Base-by-base conservation (phyloP, 2,329 filamentous ascomycete genomes). In the Raffaelea albimanens region DNA sequence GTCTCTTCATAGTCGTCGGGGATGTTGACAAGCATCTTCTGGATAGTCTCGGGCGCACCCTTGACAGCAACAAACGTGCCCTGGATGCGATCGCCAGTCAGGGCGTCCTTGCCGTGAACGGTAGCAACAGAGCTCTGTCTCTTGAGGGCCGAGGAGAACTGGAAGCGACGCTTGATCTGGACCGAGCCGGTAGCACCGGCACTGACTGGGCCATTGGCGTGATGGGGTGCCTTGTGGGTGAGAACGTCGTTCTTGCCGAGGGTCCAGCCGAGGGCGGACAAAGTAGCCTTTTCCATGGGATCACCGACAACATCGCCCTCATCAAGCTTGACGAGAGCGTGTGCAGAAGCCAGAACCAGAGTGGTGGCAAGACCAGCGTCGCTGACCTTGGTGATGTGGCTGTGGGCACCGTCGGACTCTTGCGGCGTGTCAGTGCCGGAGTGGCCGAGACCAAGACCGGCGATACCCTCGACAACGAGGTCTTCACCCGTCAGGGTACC, bases 221-320 rank as follows among this genome's bases (percentile, higher is more conserved):
- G 67, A 10, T 70, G 63, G 3, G 67, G 61, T 11, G 71, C 65
- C 62, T 86, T 89, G 63, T 81, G 85, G 23, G 80, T 80, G 16
- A 98, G 76, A 29, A 78, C 82, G 59, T 98, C 91, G 55, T 95
- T 93, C 59, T 81, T 84, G 43, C 90, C 90, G n/a, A 98, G 76
- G 48, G 77, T 82, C 93, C 93, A 98, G 46, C 91, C 90, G 11
- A 98, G 81, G 48, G 91, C 89, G 43, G 76, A 72, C 23, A 98
- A 72, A 2, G 93, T 97, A 40, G 93, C 93, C 68, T 97, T 97
- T 63, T 98, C 93, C 93, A 98, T 98, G 2, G 93, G 93, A 61
- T 98, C 93, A 59, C 93, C 93, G 40, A 98, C 93, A 56, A 97
- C 85, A 13, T 98, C 93, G 19, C 93, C 93, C 63, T 98, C 93